Conservation (phyloP, 2,329 filamentous ascomycete species). For the Aspergillus fructus region DNA sequence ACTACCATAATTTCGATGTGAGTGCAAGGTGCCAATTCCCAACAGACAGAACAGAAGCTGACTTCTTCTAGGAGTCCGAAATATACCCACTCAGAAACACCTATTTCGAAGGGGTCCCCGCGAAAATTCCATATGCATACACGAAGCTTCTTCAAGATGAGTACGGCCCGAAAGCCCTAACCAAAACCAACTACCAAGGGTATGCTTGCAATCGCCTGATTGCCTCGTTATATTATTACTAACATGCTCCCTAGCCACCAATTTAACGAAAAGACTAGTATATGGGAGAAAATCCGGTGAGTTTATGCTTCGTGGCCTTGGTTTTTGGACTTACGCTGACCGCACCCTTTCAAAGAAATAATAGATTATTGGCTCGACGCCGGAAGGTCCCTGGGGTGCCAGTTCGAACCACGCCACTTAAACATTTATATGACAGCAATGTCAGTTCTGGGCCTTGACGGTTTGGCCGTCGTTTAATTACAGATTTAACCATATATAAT, state of each 20-base stretch:
- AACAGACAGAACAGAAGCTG: constrained; percentile 1
- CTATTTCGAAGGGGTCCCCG: constrained; percentile 53
- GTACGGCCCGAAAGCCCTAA: constrained; percentile 53
- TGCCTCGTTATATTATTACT: neutral
- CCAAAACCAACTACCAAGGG: constrained; percentile 46
- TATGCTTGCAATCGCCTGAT: constrained; percentile 18
- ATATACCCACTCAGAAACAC: constrained; percentile 59
- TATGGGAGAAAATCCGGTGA: constrained; percentile 29
- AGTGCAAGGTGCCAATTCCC: constrained; percentile 11
- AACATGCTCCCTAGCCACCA: constrained; percentile 25
- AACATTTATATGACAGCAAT: neutral
- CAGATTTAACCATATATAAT: neutral
- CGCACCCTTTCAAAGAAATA: neutral
- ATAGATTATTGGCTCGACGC: constrained; percentile 10
- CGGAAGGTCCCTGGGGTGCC: neutral
- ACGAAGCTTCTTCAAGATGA: constrained; percentile 54
- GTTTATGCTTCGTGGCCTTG: neutral
- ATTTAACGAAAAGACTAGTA: constrained; percentile 32
- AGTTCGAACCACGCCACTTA: constrained; percentile 13
- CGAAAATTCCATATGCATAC: constrained; percentile 59
- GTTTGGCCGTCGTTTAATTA: neutral
- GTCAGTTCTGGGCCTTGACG: neutral
- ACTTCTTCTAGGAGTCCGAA: constrained; percentile 40
- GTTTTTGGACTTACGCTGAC: neutral
- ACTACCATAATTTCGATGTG: constrained; percentile 53